A percentile compares a stretch with the other conserved stretches of the same genome.
These are phyloP conservation scores for Aureobasidium sp. DNA, from an alignment of 2,329 filamentous ascomycete genomes.

Conservation along the genomic window DNA sequence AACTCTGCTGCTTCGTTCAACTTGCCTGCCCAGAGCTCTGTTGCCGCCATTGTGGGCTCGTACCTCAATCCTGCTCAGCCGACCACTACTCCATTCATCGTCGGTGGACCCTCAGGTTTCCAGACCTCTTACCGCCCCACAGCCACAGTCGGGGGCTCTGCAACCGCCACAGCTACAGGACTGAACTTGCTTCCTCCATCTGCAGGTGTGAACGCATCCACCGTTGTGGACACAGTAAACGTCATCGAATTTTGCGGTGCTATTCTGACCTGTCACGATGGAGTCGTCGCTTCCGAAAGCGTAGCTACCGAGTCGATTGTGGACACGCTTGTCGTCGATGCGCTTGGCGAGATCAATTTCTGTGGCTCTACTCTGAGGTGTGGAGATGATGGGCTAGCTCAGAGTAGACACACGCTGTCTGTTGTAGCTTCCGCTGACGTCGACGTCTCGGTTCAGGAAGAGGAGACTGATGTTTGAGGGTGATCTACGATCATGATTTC, in stretches of 20 bases:
- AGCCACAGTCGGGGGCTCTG: neutral
- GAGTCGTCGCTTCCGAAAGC: neutral
- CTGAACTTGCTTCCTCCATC: conserved; percentile 1
- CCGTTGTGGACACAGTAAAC: neutral
- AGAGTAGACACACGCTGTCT: neutral
- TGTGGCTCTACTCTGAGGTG: neutral
- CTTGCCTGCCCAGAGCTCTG: neutral
- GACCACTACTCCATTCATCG: neutral
- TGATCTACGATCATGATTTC: neutral
- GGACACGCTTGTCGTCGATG: neutral
- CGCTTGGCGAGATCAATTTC: neutral
- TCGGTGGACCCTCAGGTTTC: neutral
- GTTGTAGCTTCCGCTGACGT: neutral
- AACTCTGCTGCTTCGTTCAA: neutral
- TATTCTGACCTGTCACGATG: neutral
- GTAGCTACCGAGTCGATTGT: neutral
- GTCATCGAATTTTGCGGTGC: neutral
- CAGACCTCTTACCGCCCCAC: neutral
- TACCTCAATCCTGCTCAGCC: neutral
- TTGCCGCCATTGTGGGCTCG: neutral
- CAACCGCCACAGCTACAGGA: neutral
- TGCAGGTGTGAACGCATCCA: neutral
- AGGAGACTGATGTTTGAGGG: neutral
- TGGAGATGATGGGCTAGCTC: neutral
- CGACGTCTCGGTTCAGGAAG: neutral